Evolutionary conservation across 192 early-diverging fungal species (phyloP).

Genomic region (Pilobolus umbonatus): DNA sequence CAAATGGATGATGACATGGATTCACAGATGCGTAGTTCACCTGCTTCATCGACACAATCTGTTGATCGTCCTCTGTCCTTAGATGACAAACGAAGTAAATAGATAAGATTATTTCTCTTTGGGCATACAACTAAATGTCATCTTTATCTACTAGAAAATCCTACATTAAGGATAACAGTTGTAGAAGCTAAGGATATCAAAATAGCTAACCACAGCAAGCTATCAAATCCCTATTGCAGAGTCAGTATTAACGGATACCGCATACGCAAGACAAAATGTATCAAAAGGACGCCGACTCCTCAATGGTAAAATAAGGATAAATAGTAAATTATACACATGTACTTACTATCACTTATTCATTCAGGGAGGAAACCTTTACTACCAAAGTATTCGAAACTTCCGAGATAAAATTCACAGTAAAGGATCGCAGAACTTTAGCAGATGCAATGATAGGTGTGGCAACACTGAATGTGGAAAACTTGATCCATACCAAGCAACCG

Average conservation of each 20-base stretch:
- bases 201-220: slow-evolving; percentile 4
- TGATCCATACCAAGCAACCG: slow-evolving; percentile 28
- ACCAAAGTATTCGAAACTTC: slow-evolving; percentile 23
- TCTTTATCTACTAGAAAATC: slow-evolving; percentile 24
- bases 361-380: slow-evolving; percentile 26
- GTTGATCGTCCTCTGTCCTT: neutral
- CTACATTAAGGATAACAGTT: slow-evolving; percentile 35
- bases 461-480: slow-evolving; percentile 48
- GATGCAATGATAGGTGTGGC: slow-evolving; percentile 57
- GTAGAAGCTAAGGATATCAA: slow-evolving; percentile 41
- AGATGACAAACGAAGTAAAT: slow-evolving; percentile 12
- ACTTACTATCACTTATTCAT: neutral
- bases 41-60: neutral
- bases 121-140: neutral
- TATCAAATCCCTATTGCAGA: slow-evolving; percentile 55
- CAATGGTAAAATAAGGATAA: slow-evolving; percentile 40
- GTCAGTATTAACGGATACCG: slow-evolving; percentile 49
- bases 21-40: too few relatives aligned
- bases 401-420: slow-evolving; percentile 46
- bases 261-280: slow-evolving; percentile 60
- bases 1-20: too few relatives aligned
- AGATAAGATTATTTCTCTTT: neutral
- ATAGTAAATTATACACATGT: neutral
- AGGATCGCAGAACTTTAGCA: slow-evolving; percentile 60
- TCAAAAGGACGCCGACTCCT: slow-evolving; percentile 62